Conservation (phyloP, 1,284 basidiomycete species). For the Neolentinus lepideus region DNA sequence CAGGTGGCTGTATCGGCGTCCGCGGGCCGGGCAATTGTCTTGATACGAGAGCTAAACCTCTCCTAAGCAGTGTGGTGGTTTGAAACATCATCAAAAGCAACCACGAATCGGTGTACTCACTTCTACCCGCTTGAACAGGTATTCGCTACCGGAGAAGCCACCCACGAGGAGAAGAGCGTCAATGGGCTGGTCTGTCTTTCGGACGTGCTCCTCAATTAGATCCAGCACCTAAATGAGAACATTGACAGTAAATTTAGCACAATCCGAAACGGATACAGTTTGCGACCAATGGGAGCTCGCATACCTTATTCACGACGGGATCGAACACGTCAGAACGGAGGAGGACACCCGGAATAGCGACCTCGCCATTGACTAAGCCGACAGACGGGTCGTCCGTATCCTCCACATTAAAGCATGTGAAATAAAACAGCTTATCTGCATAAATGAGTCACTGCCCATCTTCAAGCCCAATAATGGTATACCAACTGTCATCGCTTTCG, state of each 20-base stretch:
- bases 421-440: slow-evolving; percentile 72
- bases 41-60: slow-evolving; percentile 54
- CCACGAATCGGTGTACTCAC: slow-evolving; percentile 28
- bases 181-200: slow-evolving; percentile 54
- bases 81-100: slow-evolving; percentile 3
- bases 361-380: slow-evolving; percentile 71
- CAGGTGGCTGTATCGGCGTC: slow-evolving; percentile 81
- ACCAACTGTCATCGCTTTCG: slow-evolving; percentile 61
- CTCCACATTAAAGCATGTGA: slow-evolving; percentile 75
- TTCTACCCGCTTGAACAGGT: slow-evolving; percentile 69
- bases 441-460: not conserved
- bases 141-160: slow-evolving; percentile 78
- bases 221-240: slow-evolving; percentile 51
- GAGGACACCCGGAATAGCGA: slow-evolving; percentile 70
- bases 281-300: slow-evolving; percentile 9
- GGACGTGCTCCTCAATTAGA: slow-evolving; percentile 68
- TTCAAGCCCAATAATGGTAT: slow-evolving; percentile 5
- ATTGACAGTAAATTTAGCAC: slow-evolving; percentile 1
- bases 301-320: slow-evolving; percentile 68
- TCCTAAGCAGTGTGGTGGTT: slow-evolving; percentile 30
- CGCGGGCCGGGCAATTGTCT: slow-evolving; percentile 67
- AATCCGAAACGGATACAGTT: not conserved
- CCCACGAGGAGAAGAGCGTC: slow-evolving; percentile 79
- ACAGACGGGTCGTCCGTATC: slow-evolving; percentile 68
- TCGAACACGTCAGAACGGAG: slow-evolving; percentile 74